Evolutionary conservation across 805 yeast species (phyloP), one percentile per base, ranked within the genome.

Genomic region (Starmera dryadoides): DNA sequence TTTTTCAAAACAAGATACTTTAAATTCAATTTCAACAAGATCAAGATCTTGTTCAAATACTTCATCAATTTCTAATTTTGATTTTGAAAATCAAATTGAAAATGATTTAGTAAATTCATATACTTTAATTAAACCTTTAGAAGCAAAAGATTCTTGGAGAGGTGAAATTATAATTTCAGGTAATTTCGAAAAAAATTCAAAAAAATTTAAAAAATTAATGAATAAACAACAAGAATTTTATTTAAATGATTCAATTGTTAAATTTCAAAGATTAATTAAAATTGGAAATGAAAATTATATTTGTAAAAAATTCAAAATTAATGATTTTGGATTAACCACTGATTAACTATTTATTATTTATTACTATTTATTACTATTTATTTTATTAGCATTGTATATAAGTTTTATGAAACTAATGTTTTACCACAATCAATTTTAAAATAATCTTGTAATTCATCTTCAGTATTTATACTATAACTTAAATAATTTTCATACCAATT

Each of bases 401-500:
- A n/a, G 9, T 30, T 15, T 30, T 17, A 30, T 16, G 10, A 3
- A 30, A 17, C 19, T 30, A 30, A 15, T 9, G 32, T 15, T 6
- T 16, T n/a, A 12, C n/a, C 12, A 6, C 19, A 16, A 30, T 30
- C 32, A 4, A 30, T 4, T 4, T 15, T 9, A 12, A 30, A 30
- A 11, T 30, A 30, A 30, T 16, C 19, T 30, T 30, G 32, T 12
- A 30, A 17, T 15, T 32, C 34, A 4, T 28, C 43, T 26, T 21
- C 37, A 22, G 41, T 40, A 4, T 47, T 46, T n/a, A 50, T 36
- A 7, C 43, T 45, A 7, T 44, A 37, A n/a, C 58, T 47, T 36
- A 56, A 25, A 20, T 39, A 51, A 30, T 60, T 62, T 42, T 60
- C 65, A 20, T 52, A 50, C 34, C 36, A 34, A 15, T 34, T 11